A percentile compares a stretch with the other conserved stretches of the same genome.
Conservation (phyloP, 805 yeast genomes). For the Saturnispora besseyi region DNA sequence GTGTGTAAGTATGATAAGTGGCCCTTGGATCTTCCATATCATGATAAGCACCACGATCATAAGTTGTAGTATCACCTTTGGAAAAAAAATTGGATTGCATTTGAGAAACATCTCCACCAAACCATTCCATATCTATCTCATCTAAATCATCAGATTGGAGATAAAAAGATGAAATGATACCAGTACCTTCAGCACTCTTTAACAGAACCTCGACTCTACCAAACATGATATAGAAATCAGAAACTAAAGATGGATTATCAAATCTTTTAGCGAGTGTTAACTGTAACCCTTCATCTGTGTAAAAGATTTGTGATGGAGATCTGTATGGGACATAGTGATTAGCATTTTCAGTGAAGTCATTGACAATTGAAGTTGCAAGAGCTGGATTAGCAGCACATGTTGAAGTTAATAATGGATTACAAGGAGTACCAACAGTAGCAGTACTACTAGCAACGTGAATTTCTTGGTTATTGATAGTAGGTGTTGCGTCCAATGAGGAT, state of each 20-base stretch:
- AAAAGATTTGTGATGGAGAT: constrained; percentile 37
- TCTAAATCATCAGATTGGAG: constrained; percentile 79
- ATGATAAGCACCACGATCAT: constrained; percentile 74
- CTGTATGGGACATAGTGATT: constrained; percentile 36
- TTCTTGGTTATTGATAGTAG: neutral
- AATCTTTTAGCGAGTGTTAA: constrained; percentile 52
- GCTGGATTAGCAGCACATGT: constrained; percentile 43
- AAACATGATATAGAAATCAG: constrained; percentile 80
- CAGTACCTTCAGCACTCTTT: constrained; percentile 68
- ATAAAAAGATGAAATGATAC: constrained; percentile 73
- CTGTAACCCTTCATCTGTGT: constrained; percentile 48
- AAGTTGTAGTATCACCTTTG: constrained; percentile 69
- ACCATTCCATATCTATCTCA: constrained; percentile 84
- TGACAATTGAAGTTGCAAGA: constrained; percentile 44
- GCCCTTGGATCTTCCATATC: constrained; percentile 46
- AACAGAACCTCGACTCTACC: constrained; percentile 71
- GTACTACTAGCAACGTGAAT: constrained; percentile 8
- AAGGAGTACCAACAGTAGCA: constrained; percentile 17
- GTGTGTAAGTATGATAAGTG: constrained; percentile 64
- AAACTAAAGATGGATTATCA: constrained; percentile 71
- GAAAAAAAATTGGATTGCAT: constrained; percentile 75
- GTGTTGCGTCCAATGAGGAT: neutral
- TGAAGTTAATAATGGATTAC: constrained; percentile 27
- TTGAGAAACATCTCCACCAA: constrained; percentile 69
- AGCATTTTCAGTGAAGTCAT: constrained; percentile 41